Evolutionary conservation across 1,139 yeast genomes (phyloP).

Genomic region (Blastobotrys raffinosifermentans): DNA sequence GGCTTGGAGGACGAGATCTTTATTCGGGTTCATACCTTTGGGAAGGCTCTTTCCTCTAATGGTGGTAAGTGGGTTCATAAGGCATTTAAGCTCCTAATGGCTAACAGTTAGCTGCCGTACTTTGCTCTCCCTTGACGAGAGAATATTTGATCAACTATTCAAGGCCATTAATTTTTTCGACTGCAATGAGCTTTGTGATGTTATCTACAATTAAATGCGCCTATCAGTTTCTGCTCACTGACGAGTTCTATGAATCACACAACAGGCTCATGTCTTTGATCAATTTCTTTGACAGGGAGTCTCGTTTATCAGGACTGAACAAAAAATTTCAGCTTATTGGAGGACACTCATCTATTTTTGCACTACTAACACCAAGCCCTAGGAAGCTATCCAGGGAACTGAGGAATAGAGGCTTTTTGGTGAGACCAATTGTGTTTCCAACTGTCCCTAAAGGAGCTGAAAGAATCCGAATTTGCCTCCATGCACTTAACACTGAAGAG

Average conservation of each 20-base stretch:
- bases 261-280: constrained; percentile 10
- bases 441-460: constrained; percentile 27
- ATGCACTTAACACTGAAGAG: constrained; percentile 18
- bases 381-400: constrained; percentile 19
- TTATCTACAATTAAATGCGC: constrained; percentile 20
- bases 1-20: constrained; percentile 19
- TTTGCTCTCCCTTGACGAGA: constrained; percentile 19
- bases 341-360: constrained; percentile 17
- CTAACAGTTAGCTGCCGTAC: constrained; percentile 15
- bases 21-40: constrained; percentile 26
- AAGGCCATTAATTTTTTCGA: constrained; percentile 26
- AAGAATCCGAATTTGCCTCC: constrained; percentile 25
- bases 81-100: not conserved
- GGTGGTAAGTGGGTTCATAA: constrained; percentile 16
- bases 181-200: constrained; percentile 17
- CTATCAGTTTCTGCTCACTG: constrained; percentile 13
- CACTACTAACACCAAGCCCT: constrained; percentile 20
- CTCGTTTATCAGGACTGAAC: not conserved
- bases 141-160: constrained; percentile 25
- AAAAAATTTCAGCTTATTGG: not conserved
- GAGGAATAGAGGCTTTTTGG: constrained; percentile 20
- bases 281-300: constrained; percentile 3
- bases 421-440: constrained; percentile 26
- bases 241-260: constrained; percentile 5
- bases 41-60: constrained; percentile 25